Conservation (phyloP, 2,329 filamentous ascomycete species). For the Clathrospora elynae region DNA sequence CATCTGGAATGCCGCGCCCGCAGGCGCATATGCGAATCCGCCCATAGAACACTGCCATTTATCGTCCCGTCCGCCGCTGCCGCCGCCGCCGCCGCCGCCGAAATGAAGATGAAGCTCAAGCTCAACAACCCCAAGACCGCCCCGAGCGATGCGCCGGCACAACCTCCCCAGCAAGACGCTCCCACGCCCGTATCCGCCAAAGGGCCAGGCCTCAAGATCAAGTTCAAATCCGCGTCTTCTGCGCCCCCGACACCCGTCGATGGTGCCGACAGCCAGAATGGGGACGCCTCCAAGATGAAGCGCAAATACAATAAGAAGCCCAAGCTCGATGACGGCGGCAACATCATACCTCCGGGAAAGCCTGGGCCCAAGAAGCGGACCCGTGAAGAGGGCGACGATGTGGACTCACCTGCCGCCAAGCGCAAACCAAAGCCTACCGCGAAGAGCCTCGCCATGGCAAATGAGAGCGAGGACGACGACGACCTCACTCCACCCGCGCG, state of each 20-base stretch:
- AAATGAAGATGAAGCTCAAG: slow-evolving; percentile 45
- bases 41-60: no score
- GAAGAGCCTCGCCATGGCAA: slow-evolving; percentile 37
- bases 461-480: slow-evolving; percentile 39
- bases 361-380: slow-evolving; percentile 42
- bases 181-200: slow-evolving; percentile 20
- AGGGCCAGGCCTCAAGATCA: slow-evolving; percentile 36
- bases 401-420: slow-evolving; percentile 36
- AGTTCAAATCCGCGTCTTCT: slow-evolving; percentile 34
- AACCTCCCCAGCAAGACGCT: slow-evolving; percentile 20
- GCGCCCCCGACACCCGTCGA: slow-evolving; percentile 24
- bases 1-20: slow-evolving; percentile 18
- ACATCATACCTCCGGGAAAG: slow-evolving; percentile 33
- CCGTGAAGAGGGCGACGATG: slow-evolving; percentile 44
- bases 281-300: slow-evolving; percentile 49
- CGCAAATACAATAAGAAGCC: slow-evolving; percentile 52
- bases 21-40: slow-evolving; percentile 9
- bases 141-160: slow-evolving; percentile 26
- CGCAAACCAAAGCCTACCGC: slow-evolving; percentile 44
- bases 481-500: slow-evolving; percentile 16
- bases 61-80: background rate
- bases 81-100: slow-evolving; percentile 3
- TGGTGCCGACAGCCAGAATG: slow-evolving; percentile 35
- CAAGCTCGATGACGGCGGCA: slow-evolving; percentile 40
- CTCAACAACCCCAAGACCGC: slow-evolving; percentile 33